phyloP scores from a whole-genome alignment of 2,329 filamentous ascomycete species.

The Aspergillus sergii region DNA sequence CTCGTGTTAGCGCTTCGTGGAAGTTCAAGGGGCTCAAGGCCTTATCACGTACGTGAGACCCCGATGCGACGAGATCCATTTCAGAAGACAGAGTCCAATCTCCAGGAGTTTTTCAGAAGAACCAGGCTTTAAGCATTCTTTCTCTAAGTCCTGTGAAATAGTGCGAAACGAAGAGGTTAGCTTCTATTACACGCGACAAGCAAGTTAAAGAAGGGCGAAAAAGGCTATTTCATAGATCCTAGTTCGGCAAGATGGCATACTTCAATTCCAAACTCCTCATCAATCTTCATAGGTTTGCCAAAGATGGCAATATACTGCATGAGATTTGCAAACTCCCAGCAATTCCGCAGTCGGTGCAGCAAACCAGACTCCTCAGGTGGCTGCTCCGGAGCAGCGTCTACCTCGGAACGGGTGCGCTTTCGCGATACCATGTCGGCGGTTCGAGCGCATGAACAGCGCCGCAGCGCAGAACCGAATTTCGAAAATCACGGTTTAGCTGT shows the following conservation, averaged over 20 bases:
- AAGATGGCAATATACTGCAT: constrained; percentile 94
- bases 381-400: constrained; percentile 53
- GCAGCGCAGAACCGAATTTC: constrained; percentile 21
- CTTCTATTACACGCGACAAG: constrained; percentile 14
- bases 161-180: constrained; percentile 17
- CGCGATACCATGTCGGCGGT: constrained; percentile 54
- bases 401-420: constrained; percentile 59
- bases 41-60: constrained; percentile 74
- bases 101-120: constrained; percentile 74
- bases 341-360: constrained; percentile 74
- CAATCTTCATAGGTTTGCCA: constrained; percentile 84
- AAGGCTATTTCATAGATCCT: not conserved
- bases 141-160: constrained; percentile 73
- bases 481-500: not conserved
- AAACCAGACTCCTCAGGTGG: constrained; percentile 43
- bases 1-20: constrained; percentile 10
- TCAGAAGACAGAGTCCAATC: constrained; percentile 83
- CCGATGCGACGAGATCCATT: constrained; percentile 91
- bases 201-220: not conserved
- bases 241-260: constrained; percentile 55
- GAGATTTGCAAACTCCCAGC: constrained; percentile 94
- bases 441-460: constrained; percentile 33
- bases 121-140: constrained; percentile 77
- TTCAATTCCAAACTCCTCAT: constrained; percentile 86
- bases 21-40: not conserved